Evolutionary conservation across 73 alveolate species (phyloP).

Genomic region (Paramecium tetraurelia): DNA sequence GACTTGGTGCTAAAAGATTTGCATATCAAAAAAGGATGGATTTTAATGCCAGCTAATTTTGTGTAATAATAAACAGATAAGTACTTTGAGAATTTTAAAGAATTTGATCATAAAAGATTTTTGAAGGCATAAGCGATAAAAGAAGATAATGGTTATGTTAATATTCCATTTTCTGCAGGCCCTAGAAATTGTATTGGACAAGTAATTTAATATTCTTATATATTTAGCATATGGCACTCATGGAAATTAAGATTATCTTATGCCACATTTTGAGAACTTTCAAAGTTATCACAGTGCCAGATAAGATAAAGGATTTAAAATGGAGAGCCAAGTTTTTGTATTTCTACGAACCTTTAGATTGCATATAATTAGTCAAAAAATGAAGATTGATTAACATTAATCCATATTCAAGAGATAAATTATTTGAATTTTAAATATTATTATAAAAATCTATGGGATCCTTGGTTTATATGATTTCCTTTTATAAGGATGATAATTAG

Average conservation of each 20-base stretch:
- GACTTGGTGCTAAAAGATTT: background rate
- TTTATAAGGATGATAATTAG: background rate
- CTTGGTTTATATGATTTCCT: background rate
- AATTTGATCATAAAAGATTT: slow-evolving; percentile 31
- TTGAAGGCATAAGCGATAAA: background rate
- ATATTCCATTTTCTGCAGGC: slow-evolving; percentile 57
- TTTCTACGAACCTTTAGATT: background rate
- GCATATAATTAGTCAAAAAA: background rate
- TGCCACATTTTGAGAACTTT: background rate
- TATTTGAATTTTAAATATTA: no score
- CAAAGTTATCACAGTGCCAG: background rate
- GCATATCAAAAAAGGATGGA: background rate
- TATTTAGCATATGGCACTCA: slow-evolving; percentile 28
- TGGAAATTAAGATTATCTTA: slow-evolving; percentile 9
- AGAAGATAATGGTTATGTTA: slow-evolving; percentile 14
- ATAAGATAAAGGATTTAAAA: background rate
- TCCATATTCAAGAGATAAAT: background rate
- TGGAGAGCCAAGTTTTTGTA: background rate
- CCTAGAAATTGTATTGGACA: slow-evolving; percentile 57
- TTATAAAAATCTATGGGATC: background rate
- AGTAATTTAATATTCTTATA: background rate
- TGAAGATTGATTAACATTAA: background rate
- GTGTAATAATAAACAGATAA: background rate
- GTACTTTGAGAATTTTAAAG: background rate
- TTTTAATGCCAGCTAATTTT: background rate